Conservation (phyloP, 495 filamentous ascomycete genomes). For the Lophium mytilinum region DNA sequence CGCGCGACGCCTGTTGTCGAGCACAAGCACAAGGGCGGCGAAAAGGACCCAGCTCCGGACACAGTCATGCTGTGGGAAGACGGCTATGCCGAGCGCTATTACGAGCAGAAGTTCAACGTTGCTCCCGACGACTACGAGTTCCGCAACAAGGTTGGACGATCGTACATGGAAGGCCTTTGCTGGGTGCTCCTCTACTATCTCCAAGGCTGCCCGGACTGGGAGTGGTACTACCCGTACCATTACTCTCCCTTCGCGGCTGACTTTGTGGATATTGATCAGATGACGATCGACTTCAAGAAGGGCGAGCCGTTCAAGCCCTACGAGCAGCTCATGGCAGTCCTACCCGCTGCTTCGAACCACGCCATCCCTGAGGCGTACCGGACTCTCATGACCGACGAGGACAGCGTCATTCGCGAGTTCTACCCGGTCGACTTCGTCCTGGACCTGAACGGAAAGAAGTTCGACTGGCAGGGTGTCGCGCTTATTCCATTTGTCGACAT, state of each 20-base stretch:
- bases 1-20: slow-evolving; percentile 43
- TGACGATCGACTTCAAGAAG: slow-evolving; percentile 75
- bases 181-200: slow-evolving; percentile 99
- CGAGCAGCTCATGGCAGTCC: slow-evolving; percentile 97
- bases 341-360: slow-evolving; percentile 86
- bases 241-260: slow-evolving; percentile 97
- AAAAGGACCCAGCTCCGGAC: slow-evolving; percentile 61
- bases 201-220: slow-evolving; percentile 96
- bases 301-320: slow-evolving; percentile 84
- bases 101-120: slow-evolving; percentile 93
- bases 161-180: slow-evolving; percentile 92
- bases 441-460: slow-evolving; percentile 96
- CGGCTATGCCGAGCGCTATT: slow-evolving; percentile 92
- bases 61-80: slow-evolving; percentile 89
- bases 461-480: slow-evolving; percentile 94
- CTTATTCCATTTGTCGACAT: slow-evolving; percentile 95
- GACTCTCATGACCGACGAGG: slow-evolving; percentile 71
- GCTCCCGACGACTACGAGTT: slow-evolving; percentile 75
- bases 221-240: slow-evolving; percentile 97
- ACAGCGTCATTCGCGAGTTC: slow-evolving; percentile 93
- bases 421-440: slow-evolving; percentile 91
- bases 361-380: slow-evolving; percentile 84
- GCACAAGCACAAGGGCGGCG: slow-evolving; percentile 37
- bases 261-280: slow-evolving; percentile 74
- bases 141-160: slow-evolving; percentile 80